phyloP scores from a whole-genome alignment of 331 rosid species.

The Acacia concinna region DNA sequence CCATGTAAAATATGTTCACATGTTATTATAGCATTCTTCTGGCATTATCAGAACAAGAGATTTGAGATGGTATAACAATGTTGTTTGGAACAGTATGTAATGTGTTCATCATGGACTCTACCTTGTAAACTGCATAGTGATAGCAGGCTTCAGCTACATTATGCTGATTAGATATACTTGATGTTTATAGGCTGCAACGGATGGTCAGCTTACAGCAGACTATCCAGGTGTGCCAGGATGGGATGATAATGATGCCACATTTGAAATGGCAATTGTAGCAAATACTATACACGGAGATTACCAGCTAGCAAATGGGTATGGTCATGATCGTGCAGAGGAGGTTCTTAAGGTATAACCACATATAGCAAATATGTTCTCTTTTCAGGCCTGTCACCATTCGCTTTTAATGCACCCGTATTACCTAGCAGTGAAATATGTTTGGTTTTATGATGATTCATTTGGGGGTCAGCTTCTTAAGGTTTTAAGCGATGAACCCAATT shows the following conservation, averaged over 20 bases:
- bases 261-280: conserved; percentile 62
- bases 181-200: conserved; percentile 58
- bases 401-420: conserved; percentile 6
- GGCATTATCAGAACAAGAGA: not conserved
- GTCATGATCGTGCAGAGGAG: conserved; percentile 55
- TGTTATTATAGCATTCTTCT: not conserved
- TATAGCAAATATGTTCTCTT: conserved; percentile 12
- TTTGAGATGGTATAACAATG: not conserved
- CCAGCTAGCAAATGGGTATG: conserved; percentile 90
- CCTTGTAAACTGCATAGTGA: conserved; percentile 13
- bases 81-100: not conserved
- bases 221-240: conserved; percentile 82
- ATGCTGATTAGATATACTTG: conserved; percentile 30
- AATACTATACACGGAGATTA: conserved; percentile 83
- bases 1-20: conserved; percentile 5
- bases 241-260: conserved; percentile 83
- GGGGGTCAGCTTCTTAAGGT: not conserved
- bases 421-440: not conserved
- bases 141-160: conserved; percentile 14
- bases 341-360: conserved; percentile 63
- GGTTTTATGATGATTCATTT: not conserved
- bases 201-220: conserved; percentile 66
- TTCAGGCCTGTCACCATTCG: not conserved
- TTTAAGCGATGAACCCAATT: not conserved
- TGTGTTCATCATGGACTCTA: conserved; percentile 2